A percentile compares a stretch with the other conserved stretches of the same genome.
These are phyloP conservation scores for Tricholoma sp. DNA, from an alignment of 768 basidiomycete species.

Conservation along the genomic window DNA sequence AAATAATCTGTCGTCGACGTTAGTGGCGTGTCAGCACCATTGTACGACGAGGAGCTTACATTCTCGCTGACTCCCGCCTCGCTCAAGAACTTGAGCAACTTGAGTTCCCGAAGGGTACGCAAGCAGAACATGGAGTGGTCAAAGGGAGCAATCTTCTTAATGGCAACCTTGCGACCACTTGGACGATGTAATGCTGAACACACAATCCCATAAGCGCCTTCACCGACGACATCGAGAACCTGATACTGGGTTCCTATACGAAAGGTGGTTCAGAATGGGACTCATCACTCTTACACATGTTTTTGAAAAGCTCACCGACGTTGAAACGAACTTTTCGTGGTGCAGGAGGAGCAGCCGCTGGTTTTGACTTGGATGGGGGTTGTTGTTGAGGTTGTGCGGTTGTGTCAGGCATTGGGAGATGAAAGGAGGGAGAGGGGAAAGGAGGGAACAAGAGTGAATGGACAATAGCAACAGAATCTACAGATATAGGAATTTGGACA, in stretches of 20 bases:
- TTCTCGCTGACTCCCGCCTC: constrained; percentile 90
- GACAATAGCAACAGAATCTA: constrained; percentile 14
- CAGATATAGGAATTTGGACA: constrained; percentile 12
- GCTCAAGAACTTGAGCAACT: constrained; percentile 76
- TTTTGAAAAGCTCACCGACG: constrained; percentile 48
- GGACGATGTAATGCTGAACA: constrained; percentile 88
- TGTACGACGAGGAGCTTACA: constrained; percentile 34
- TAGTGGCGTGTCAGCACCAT: constrained; percentile 5
- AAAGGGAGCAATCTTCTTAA: constrained; percentile 95
- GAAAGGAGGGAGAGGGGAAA: constrained; percentile 6
- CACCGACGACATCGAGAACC: constrained; percentile 82
- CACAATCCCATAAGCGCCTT: constrained; percentile 93
- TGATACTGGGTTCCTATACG: constrained; percentile 68
- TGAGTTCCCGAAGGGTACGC: constrained; percentile 83
- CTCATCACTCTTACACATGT: no score
- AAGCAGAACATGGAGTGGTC: constrained; percentile 96
- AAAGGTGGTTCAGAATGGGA: neutral
- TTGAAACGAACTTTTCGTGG: constrained; percentile 88
- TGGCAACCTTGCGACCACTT: constrained; percentile 88
- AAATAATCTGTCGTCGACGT: constrained; percentile 59
- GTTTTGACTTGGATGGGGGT: constrained; percentile 32
- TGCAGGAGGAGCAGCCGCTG: constrained; percentile 41
- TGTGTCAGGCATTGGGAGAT: constrained; percentile 29
- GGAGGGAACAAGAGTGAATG: constrained; percentile 14
- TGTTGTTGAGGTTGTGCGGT: constrained; percentile 16